A percentile compares a stretch with the other conserved stretches of the same genome.
Evolutionary conservation across 139 green algal genomes (phyloP).

Genomic region (Diplosphaera chodatii): DNA sequence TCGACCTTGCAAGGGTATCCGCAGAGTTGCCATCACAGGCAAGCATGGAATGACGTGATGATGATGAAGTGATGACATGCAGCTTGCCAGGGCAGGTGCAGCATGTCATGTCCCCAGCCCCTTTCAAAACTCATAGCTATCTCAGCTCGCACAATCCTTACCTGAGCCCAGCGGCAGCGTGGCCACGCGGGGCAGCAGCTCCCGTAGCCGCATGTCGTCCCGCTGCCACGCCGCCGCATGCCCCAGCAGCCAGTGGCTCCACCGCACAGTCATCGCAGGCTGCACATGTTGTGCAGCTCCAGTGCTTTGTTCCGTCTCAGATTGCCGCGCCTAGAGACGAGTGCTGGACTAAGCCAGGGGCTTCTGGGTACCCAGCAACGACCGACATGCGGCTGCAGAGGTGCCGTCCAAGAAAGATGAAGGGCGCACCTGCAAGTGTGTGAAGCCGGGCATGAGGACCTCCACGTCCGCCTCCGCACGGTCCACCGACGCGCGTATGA

Average conservation of each 20-base stretch:
- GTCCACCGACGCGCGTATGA: slow-evolving; percentile 73
- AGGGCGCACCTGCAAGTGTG: slow-evolving; percentile 80
- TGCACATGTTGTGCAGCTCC: slow-evolving; percentile 31
- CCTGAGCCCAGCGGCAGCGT: slow-evolving; percentile 82
- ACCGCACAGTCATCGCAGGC: slow-evolving; percentile 85
- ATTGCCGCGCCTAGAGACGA: too few species aligned
- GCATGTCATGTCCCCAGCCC: too few species aligned
- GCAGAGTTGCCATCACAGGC: not conserved
- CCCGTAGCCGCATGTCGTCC: slow-evolving; percentile 84
- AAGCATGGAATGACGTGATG: not conserved
- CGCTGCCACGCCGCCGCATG: slow-evolving; percentile 89
- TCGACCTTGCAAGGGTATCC: too few species aligned
- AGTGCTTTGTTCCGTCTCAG: too few species aligned
- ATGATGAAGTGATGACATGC: too few species aligned
- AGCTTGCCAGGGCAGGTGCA: too few species aligned
- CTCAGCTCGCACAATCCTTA: too few species aligned
- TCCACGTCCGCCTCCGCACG: slow-evolving; percentile 79
- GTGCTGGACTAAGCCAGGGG: too few species aligned
- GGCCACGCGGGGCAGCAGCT: slow-evolving; percentile 81
- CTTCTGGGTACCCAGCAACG: too few species aligned
- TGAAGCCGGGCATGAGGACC: slow-evolving; percentile 93
- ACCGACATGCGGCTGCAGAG: too few species aligned
- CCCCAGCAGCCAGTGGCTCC: slow-evolving; percentile 91
- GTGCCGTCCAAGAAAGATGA: not conserved
- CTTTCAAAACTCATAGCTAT: too few species aligned